A percentile compares a stretch with the other conserved stretches of the same genome.
These are phyloP conservation scores for Lecanosticta acicola DNA, from an alignment of 2,329 filamentous ascomycete genomes.

Conservation along the genomic window DNA sequence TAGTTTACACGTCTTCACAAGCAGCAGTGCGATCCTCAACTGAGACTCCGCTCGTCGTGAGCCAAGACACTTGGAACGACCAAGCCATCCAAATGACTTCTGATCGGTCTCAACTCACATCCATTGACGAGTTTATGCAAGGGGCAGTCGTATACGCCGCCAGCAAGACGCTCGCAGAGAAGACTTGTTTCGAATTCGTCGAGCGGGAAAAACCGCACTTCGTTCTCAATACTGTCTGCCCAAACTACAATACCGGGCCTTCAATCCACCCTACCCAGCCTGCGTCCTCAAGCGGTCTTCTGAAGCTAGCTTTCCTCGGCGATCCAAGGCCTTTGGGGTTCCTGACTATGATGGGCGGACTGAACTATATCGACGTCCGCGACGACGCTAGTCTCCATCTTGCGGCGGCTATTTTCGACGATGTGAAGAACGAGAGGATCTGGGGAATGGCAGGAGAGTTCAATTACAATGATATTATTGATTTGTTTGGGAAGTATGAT, in stretches of 20 bases:
- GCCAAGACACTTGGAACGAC: slow-evolving; percentile 34
- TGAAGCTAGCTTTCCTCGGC: too few relatives aligned
- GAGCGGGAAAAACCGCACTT: slow-evolving; percentile 38
- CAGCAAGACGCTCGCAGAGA: slow-evolving; percentile 42
- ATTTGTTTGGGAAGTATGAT: too few relatives aligned
- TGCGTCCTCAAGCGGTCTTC: too few relatives aligned
- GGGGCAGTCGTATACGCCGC: slow-evolving; percentile 43
- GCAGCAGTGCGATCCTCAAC: slow-evolving; percentile 27
- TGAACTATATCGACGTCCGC: slow-evolving; percentile 42
- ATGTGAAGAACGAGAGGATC: slow-evolving; percentile 45
- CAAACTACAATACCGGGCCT: slow-evolving; percentile 21
- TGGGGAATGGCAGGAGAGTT: too few relatives aligned
- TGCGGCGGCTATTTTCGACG: slow-evolving; percentile 43
- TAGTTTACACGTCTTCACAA: slow-evolving; percentile 37
- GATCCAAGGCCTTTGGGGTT: too few relatives aligned
- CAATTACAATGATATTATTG: too few relatives aligned
- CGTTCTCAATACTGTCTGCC: slow-evolving; percentile 35
- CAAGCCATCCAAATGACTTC: slow-evolving; percentile 13
- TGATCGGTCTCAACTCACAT: slow-evolving; percentile 19
- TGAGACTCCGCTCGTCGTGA: slow-evolving; percentile 27
- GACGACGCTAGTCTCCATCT: slow-evolving; percentile 49
- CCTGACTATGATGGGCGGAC: too few relatives aligned
- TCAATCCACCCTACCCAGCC: too few relatives aligned
- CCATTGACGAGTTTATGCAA: too few relatives aligned
- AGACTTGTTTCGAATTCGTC: slow-evolving; percentile 41